A percentile compares a stretch with the other conserved stretches of the same genome.
phyloP scores from a whole-genome alignment of 176 grass and related monocot genomes.

The Ensete glaucum region DNA sequence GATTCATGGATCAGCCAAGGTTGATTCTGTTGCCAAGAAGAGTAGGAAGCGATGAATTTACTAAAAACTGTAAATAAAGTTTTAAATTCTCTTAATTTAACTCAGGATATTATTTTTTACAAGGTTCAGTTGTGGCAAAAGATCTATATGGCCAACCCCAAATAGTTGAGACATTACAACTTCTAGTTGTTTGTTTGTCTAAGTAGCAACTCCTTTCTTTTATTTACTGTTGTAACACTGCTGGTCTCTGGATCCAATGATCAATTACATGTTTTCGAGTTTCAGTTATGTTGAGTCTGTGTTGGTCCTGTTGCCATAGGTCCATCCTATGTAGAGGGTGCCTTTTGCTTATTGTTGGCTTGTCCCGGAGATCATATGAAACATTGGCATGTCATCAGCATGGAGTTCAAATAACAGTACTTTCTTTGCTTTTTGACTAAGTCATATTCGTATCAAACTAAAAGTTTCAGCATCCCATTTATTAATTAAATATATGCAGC shows the following conservation, averaged over 20 bases:
- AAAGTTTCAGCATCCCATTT: slow-evolving; percentile 1
- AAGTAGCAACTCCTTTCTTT: neutral
- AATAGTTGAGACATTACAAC: no score
- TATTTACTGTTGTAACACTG: neutral
- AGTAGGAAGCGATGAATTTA: no score
- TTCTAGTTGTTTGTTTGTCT: neutral
- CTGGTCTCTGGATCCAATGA: neutral
- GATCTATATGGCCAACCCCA: no score
- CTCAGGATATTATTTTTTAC: no score
- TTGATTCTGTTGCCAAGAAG: no score
- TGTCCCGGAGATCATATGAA: neutral
- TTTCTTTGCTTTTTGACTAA: neutral
- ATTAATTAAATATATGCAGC: neutral
- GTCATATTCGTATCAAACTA: neutral
- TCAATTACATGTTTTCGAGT: neutral
- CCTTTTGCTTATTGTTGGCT: neutral
- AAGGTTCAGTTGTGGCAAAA: no score
- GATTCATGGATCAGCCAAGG: no score
- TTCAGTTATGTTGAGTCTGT: no score
- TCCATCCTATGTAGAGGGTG: no score
- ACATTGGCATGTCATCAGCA: neutral
- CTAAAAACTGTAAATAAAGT: no score
- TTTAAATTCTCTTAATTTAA: no score
- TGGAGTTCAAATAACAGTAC: neutral
- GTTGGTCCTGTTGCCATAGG: no score